Conservation (phyloP, 2,329 filamentous ascomycete species). For the Hortaea werneckii region DNA sequence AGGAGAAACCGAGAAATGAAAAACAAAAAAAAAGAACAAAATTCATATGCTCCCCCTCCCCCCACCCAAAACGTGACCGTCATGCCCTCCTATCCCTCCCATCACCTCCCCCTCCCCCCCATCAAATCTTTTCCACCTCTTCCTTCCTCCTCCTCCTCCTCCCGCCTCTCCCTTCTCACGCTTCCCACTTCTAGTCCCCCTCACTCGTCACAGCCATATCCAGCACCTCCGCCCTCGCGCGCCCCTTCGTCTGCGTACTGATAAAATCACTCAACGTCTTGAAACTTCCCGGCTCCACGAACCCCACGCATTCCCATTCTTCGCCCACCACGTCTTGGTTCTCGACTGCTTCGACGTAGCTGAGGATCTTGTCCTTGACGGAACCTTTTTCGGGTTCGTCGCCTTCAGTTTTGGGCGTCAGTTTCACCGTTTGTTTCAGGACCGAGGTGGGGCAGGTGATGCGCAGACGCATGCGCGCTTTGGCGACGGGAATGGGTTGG, state of each 20-base stretch:
- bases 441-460: conserved; percentile 75
- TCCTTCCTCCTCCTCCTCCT: too few species aligned
- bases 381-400: conserved; percentile 56
- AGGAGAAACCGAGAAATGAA: too few species aligned
- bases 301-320: conserved; percentile 90
- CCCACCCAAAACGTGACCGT: too few species aligned
- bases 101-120: too few species aligned
- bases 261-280: conserved; percentile 85
- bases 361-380: conserved; percentile 82
- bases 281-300: conserved; percentile 89
- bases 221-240: conserved; percentile 82
- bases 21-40: too few species aligned
- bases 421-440: conserved; percentile 63
- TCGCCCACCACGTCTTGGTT: conserved; percentile 70
- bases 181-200: conserved; percentile 38
- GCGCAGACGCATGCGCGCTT: conserved; percentile 82
- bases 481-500: conserved; percentile 85
- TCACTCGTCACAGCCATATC: conserved; percentile 94
- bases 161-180: background rate
- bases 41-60: too few species aligned
- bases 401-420: conserved; percentile 40
- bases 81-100: too few species aligned
- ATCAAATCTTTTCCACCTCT: too few species aligned
- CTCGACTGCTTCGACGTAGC: conserved; percentile 82
- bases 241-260: conserved; percentile 79